These are phyloP conservation scores for Leishmania lainsoni DNA, from an alignment of 208 protist species.

Conservation along the genomic window DNA sequence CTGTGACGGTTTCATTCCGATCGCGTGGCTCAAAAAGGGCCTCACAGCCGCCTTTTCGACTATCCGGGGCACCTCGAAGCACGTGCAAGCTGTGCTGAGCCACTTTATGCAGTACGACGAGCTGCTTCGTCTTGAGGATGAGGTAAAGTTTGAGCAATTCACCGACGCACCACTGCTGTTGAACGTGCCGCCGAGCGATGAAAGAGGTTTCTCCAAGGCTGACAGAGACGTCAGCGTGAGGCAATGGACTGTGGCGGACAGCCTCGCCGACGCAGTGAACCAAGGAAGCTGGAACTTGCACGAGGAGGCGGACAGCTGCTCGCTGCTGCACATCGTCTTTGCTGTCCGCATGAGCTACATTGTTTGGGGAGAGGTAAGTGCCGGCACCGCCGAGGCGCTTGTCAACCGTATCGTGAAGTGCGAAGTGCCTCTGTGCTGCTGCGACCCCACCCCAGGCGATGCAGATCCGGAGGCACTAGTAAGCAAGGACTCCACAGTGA, in stretches of 20 bases:
- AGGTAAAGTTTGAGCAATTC: conserved; percentile 79
- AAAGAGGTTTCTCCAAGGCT: neutral
- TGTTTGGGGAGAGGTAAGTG: conserved; percentile 64
- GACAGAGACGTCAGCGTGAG: neutral
- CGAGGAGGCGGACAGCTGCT: conserved; percentile 76
- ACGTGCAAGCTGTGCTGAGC: conserved; percentile 58
- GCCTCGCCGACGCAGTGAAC: conserved; percentile 12
- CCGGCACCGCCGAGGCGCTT: conserved; percentile 9
- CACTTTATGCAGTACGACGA: conserved; percentile 76
- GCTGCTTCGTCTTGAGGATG: conserved; percentile 63
- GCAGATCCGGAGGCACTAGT: neutral
- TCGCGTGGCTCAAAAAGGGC: conserved; percentile 53
- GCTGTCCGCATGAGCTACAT: conserved; percentile 79
- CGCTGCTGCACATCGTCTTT: conserved; percentile 66
- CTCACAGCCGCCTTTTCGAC: conserved; percentile 39
- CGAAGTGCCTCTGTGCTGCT: conserved; percentile 15
- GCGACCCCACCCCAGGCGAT: neutral
- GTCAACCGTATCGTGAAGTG: conserved; percentile 20
- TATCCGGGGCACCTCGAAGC: conserved; percentile 33
- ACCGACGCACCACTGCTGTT: conserved; percentile 71
- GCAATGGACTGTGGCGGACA: neutral
- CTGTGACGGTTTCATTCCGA: conserved; percentile 66
- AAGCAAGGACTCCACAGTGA: neutral
- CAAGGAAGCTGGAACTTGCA: conserved; percentile 54
- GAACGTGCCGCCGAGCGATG: conserved; percentile 27